Base-by-base conservation (phyloP, 2,329 filamentous ascomycete genomes). In the Ophiostoma australiae region DNA sequence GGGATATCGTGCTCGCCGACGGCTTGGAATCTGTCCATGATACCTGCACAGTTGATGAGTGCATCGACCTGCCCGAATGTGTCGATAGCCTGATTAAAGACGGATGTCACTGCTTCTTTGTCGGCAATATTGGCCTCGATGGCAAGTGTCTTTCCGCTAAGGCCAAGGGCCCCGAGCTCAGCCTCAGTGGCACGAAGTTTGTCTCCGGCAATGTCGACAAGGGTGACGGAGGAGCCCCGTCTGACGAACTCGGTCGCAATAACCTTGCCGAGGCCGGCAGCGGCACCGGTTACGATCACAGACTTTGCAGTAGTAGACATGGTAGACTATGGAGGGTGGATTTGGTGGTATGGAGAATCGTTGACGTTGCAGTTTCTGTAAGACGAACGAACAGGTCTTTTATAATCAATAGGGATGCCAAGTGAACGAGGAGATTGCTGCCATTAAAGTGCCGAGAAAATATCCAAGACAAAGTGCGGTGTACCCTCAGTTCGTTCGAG, bases 21-120 rank as follows among this genome's bases (percentile, higher is more conserved):
- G 0, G 85, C 82, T 63, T 85, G 82, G 74, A 88, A 86, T 37
- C 78, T 79, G 75, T 89, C 87, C 79, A 86, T 84, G 71, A 88
- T 80, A 31, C 83, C 87, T 11, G 86, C 86, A 72, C 85, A 86
- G 78, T 87, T 87, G 75, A 88, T 77, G 5, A 89, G 79, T n/a
- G 87, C 79, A 76, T 89, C 86, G 23, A 87, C 71, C 39, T 76
- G 74, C 68, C 77, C 77, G 68, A 78, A 78, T 61, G 7, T 31
- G 0, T 23, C 52, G 11, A 58, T 27, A 13, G 52, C 52, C 23
- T 58, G 52, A 8, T 23, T 13, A 13, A 58, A 58, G 1, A 58
- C 13, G 7, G 11, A 27, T 13, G 20, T 1, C 5, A 6, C 23
- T 4, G 52, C 52, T 58, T 58, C n/a, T 31, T 58, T n/a, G 10